Evolutionary conservation across 2,329 filamentous ascomycete genomes (phyloP).

Genomic region (Reticulascus tulasneorum): DNA sequence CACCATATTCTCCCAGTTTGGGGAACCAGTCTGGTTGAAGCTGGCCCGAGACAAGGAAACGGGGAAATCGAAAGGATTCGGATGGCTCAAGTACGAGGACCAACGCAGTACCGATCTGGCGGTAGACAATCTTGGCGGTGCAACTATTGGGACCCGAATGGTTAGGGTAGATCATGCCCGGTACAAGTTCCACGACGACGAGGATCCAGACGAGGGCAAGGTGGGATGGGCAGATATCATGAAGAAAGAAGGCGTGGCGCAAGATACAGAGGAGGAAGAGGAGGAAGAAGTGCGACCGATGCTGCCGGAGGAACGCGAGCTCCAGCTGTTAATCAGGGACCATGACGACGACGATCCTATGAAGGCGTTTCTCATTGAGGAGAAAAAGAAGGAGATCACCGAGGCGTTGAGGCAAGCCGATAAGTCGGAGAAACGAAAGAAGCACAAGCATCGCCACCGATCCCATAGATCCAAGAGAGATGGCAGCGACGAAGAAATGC

Average conservation of each 20-base stretch:
- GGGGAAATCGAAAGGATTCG: constrained; percentile 90
- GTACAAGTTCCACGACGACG: constrained; percentile 84
- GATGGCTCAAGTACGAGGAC: constrained; percentile 97
- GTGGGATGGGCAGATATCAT: constrained; percentile 58
- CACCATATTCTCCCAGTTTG: constrained; percentile 95
- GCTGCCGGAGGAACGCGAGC: constrained; percentile 77
- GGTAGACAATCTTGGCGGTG: constrained; percentile 90
- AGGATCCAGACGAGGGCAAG: constrained; percentile 56
- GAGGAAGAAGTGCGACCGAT: constrained; percentile 50
- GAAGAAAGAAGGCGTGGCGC: constrained; percentile 45
- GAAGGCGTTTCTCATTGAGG: constrained; percentile 84
- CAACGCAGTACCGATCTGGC: constrained; percentile 93
- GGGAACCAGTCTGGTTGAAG: constrained; percentile 90
- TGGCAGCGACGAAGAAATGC: constrained; percentile 19
- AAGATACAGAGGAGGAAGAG: constrained; percentile 43
- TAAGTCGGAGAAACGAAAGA: constrained; percentile 45
- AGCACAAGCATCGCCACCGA: constrained; percentile 42
- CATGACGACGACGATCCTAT: constrained; percentile 97
- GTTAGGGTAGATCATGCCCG: constrained; percentile 88
- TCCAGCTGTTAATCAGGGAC: constrained; percentile 69
- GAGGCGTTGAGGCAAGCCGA: constrained; percentile 57
- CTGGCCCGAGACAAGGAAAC: constrained; percentile 93
- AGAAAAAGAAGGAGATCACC: constrained; percentile 86
- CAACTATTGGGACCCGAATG: constrained; percentile 74
- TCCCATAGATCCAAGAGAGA: constrained; percentile 37